phyloP scores from a whole-genome alignment of 306 rosid species.

The Acacia melanoxylon region DNA sequence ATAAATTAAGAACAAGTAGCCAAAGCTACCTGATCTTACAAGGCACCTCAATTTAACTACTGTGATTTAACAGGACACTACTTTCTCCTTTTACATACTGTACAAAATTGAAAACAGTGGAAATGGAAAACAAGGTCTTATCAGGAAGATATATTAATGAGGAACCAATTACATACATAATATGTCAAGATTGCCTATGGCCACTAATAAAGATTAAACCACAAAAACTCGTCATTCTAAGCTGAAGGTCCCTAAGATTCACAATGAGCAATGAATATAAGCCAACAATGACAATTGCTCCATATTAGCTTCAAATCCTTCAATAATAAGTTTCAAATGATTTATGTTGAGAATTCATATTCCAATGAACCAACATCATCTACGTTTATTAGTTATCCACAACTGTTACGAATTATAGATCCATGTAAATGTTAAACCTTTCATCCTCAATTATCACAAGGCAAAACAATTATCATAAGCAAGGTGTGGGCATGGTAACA shows the following conservation, averaged over 20 bases:
- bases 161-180: not conserved
- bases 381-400: not conserved
- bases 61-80: slow-evolving; percentile 9
- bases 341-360: not conserved
- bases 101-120: slow-evolving; percentile 10
- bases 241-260: slow-evolving; percentile 15
- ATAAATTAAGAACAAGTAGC: slow-evolving; percentile 30
- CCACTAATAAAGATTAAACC: not conserved
- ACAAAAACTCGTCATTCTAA: not conserved
- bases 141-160: not conserved
- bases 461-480: slow-evolving; percentile 16
- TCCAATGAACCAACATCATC: not conserved
- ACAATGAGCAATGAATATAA: slow-evolving; percentile 17
- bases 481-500: slow-evolving; percentile 1
- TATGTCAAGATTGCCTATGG: slow-evolving; percentile 14
- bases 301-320: not conserved
- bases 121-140: slow-evolving; percentile 3
- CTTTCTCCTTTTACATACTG: not conserved
- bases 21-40: slow-evolving; percentile 24
- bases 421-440: slow-evolving; percentile 24
- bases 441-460: slow-evolving; percentile 29
- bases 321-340: not conserved
- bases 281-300: not conserved
- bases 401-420: slow-evolving; percentile 3
- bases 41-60: slow-evolving; percentile 14